phyloP scores from a whole-genome alignment of 495 filamentous ascomycete species.

The Amorphotheca resinae region DNA sequence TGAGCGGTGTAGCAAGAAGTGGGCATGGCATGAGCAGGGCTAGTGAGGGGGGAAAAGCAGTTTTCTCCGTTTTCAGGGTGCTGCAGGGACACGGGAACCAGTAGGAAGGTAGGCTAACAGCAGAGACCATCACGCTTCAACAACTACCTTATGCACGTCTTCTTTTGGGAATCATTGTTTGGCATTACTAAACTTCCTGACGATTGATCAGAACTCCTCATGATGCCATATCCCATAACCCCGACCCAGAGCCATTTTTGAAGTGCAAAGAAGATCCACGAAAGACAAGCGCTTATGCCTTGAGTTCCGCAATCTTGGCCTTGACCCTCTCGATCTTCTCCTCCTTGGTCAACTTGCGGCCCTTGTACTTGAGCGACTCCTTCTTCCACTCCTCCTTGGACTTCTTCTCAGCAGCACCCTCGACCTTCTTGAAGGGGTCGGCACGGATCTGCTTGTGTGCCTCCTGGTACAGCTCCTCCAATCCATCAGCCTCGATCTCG shows the following conservation, averaged over 20 bases:
- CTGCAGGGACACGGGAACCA: too few relatives aligned
- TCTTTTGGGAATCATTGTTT: constrained; percentile 4
- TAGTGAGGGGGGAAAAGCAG: too few relatives aligned
- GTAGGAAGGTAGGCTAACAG: too few relatives aligned
- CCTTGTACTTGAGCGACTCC: constrained; percentile 81
- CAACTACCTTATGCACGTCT: too few relatives aligned
- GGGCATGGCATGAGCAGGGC: too few relatives aligned
- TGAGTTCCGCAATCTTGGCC: constrained; percentile 74
- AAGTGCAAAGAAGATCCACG: constrained; percentile 4
- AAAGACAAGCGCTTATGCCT: constrained; percentile 21
- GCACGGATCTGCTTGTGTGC: constrained; percentile 96
- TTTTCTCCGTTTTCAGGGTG: too few relatives aligned
- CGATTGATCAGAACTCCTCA: constrained; percentile 14
- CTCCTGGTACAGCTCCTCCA: constrained; percentile 93
- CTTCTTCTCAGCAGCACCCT: constrained; percentile 71
- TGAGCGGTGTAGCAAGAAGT: too few relatives aligned
- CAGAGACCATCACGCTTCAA: too few relatives aligned
- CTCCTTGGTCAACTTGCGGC: constrained; percentile 61
- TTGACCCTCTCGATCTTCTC: constrained; percentile 70
- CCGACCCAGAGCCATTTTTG: constrained; percentile 7
- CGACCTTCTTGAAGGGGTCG: constrained; percentile 92
- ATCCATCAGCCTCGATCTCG: constrained; percentile 87
- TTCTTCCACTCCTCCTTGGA: constrained; percentile 93
- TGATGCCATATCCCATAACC: constrained; percentile 3
- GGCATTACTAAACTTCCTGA: constrained; percentile 5